phyloP scores from a whole-genome alignment of 2,329 filamentous ascomycete genomes.

The Paracorniculantispora psalliotae region DNA sequence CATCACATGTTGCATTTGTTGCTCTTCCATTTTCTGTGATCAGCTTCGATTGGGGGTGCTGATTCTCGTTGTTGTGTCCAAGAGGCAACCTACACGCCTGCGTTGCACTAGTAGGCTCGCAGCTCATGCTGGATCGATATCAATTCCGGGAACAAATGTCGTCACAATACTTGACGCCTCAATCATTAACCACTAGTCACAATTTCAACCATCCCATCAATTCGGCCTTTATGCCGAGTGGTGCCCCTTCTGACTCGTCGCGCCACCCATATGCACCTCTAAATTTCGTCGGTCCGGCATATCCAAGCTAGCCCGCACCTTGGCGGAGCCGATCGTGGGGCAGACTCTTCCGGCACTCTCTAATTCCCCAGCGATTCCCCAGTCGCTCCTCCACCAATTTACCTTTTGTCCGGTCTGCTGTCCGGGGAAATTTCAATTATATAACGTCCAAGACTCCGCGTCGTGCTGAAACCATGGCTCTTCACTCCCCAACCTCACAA shows the following conservation, averaged over 20 bases:
- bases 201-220: too few relatives aligned
- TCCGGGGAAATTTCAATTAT: background rate
- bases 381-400: background rate
- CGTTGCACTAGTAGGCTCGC: too few relatives aligned
- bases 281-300: conserved; percentile 9
- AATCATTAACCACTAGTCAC: too few relatives aligned
- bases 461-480: background rate
- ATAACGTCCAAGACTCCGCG: background rate
- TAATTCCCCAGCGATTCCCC: background rate
- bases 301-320: background rate
- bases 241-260: background rate
- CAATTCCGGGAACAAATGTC: too few relatives aligned
- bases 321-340: conserved; percentile 4
- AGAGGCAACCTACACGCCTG: too few relatives aligned
- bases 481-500: background rate
- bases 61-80: too few relatives aligned
- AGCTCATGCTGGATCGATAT: too few relatives aligned
- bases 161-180: too few relatives aligned
- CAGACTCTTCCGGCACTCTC: background rate
- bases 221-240: background rate
- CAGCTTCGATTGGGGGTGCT: too few relatives aligned
- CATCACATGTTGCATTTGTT: background rate
- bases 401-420: background rate
- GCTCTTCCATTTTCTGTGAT: too few relatives aligned
- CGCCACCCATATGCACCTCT: background rate